Conservation (phyloP, 2,329 filamentous ascomycete genomes). For the Trichophyton mentagrophytes region DNA sequence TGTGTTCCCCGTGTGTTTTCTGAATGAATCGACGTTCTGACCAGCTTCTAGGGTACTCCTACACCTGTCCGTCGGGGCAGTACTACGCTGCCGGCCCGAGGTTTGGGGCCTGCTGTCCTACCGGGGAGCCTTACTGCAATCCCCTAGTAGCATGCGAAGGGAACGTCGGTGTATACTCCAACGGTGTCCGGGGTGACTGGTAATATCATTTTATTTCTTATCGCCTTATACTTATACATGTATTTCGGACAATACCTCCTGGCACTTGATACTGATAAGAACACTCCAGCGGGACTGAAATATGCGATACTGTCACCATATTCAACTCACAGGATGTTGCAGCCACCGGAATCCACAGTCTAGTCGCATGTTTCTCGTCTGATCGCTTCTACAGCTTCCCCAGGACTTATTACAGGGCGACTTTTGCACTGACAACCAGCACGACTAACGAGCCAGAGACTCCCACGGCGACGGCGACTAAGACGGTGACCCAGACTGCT, state of each 20-base stretch:
- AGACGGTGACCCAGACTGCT: neutral
- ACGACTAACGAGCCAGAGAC: neutral
- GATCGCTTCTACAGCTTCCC: neutral
- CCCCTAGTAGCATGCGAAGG: neutral
- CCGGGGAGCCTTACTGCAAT: neutral
- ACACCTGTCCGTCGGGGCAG: neutral
- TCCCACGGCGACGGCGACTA: neutral
- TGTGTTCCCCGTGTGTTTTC: neutral
- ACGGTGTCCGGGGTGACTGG: neutral
- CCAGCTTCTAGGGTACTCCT: neutral
- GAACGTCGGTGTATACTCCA: neutral
- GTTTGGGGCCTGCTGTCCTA: neutral
- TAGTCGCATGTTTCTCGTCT: neutral
- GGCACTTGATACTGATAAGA: neutral
- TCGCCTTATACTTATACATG: neutral
- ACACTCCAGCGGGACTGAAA: neutral
- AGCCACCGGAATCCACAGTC: neutral
- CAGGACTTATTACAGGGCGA: neutral
- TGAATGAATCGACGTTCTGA: neutral
- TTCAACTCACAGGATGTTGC: neutral
- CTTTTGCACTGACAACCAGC: neutral
- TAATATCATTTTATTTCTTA: neutral
- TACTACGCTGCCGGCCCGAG: neutral
- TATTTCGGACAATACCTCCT: neutral
- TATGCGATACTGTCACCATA: constrained; percentile 1